These are phyloP conservation scores for Alternaria metachromatica DNA, from an alignment of 2,329 filamentous ascomycete genomes.

Conservation along the genomic window DNA sequence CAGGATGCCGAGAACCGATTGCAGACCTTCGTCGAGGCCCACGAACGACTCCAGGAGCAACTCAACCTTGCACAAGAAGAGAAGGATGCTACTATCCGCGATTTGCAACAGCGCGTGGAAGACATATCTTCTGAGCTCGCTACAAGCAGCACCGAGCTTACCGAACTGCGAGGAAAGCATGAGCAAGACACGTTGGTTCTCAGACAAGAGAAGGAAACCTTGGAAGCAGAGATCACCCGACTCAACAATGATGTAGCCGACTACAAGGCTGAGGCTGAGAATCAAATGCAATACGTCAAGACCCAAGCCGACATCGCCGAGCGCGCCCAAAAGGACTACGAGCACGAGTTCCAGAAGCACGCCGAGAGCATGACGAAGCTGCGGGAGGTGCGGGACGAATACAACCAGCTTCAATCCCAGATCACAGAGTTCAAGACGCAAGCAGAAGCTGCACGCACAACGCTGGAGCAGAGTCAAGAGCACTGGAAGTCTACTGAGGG, in stretches of 20 bases:
- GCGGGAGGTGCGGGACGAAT: slow-evolving; percentile 77
- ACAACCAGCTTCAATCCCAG: slow-evolving; percentile 82
- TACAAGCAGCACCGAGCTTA: slow-evolving; percentile 82
- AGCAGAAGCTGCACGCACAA: slow-evolving; percentile 82
- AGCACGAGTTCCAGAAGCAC: slow-evolving; percentile 92
- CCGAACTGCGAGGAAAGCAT: slow-evolving; percentile 78
- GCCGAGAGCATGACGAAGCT: slow-evolving; percentile 90
- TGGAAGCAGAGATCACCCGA: slow-evolving; percentile 79
- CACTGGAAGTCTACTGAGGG: slow-evolving; percentile 87
- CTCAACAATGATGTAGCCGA: slow-evolving; percentile 85
- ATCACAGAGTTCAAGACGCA: slow-evolving; percentile 77
- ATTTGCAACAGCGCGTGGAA: slow-evolving; percentile 82
- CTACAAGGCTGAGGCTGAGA: slow-evolving; percentile 78
- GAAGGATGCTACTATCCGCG: slow-evolving; percentile 79
- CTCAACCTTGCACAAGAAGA: slow-evolving; percentile 76
- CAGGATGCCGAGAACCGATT: slow-evolving; percentile 88
- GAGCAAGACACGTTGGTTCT: slow-evolving; percentile 73
- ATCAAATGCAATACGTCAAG: slow-evolving; percentile 89
- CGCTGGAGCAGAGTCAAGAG: slow-evolving; percentile 78
- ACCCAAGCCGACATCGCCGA: slow-evolving; percentile 92
- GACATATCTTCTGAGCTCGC: slow-evolving; percentile 84
- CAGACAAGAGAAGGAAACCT: slow-evolving; percentile 80
- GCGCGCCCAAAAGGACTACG: slow-evolving; percentile 93
- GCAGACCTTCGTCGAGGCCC: slow-evolving; percentile 76
- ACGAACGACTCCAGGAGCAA: slow-evolving; percentile 76